Percentiles rank a stretch among this genome's conserved stretches.
Conservation (phyloP, 1,139 yeast genomes). For the Chernovozyma aurita region DNA sequence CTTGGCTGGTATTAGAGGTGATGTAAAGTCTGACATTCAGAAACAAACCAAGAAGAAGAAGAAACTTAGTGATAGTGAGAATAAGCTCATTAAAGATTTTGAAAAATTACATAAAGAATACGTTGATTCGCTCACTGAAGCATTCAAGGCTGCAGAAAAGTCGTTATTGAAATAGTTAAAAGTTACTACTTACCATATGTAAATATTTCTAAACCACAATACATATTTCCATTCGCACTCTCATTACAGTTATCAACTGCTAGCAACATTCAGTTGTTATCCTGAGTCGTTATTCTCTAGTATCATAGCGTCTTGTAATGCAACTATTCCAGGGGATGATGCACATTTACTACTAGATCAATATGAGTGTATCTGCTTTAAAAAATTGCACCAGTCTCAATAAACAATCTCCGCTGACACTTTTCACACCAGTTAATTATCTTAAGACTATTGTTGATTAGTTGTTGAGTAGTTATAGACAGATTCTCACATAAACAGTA, state of each 20-base stretch:
- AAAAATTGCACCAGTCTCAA: constrained; percentile 20
- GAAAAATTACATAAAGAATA: constrained; percentile 68
- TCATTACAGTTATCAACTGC: no score
- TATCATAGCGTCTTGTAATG: no score
- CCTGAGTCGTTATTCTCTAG: no score
- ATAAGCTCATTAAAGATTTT: constrained; percentile 50
- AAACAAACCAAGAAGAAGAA: constrained; percentile 40
- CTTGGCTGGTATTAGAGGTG: constrained; percentile 59
- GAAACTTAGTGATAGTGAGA: constrained; percentile 54
- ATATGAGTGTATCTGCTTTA: background rate
- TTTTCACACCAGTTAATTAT: constrained; percentile 40
- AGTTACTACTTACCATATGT: no score
- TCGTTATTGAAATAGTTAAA: constrained; percentile 31
- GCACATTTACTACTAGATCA: no score
- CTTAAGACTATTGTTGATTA: constrained; percentile 29
- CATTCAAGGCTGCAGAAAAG: constrained; percentile 58
- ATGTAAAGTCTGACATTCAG: constrained; percentile 55
- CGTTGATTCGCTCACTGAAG: constrained; percentile 51
- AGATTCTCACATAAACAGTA: constrained; percentile 32
- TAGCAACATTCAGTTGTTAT: no score
- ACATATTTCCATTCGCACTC: no score
- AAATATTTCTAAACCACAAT: no score
- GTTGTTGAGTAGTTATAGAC: constrained; percentile 22
- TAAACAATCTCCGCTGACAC: constrained; percentile 31
- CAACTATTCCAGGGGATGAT: no score